phyloP scores from a whole-genome alignment of 2,329 filamentous ascomycete species.

The Penicillium sp. region DNA sequence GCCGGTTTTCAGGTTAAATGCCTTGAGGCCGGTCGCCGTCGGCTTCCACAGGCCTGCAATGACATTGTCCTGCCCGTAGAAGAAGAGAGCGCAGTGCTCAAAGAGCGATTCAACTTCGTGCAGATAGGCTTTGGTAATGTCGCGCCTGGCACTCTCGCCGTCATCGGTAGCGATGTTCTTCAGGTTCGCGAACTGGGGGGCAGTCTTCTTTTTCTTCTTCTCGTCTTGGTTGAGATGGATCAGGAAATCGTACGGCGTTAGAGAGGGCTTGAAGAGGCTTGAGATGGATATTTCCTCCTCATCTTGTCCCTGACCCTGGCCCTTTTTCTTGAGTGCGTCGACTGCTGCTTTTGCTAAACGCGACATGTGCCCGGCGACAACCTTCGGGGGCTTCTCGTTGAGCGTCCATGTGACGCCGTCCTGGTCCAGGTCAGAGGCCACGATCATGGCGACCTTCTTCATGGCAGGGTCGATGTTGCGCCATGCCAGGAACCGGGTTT shows the following conservation, averaged over 20 bases:
- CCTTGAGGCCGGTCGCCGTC: slow-evolving; percentile 25
- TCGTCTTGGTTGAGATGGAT: slow-evolving; percentile 60
- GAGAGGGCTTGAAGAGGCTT: slow-evolving; percentile 67
- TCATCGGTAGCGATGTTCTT: slow-evolving; percentile 57
- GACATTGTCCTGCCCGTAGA: slow-evolving; percentile 61
- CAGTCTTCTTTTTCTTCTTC: slow-evolving; percentile 44
- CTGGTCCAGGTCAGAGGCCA: slow-evolving; percentile 71
- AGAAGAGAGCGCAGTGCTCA: slow-evolving; percentile 70
- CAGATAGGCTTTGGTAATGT: slow-evolving; percentile 62
- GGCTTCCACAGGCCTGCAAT: slow-evolving; percentile 67
- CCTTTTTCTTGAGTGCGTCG: slow-evolving; percentile 53
- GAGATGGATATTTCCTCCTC: slow-evolving; percentile 46
- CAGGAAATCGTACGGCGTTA: slow-evolving; percentile 81
- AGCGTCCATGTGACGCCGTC: slow-evolving; percentile 80
- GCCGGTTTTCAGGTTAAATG: slow-evolving; percentile 34
- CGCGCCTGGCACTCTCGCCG: slow-evolving; percentile 40
- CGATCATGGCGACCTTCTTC: slow-evolving; percentile 77
- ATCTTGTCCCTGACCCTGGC: background rate
- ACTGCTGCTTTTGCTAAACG: slow-evolving; percentile 73
- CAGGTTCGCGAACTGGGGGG: slow-evolving; percentile 49
- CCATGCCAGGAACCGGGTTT: slow-evolving; percentile 75
- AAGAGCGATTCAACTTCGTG: slow-evolving; percentile 66
- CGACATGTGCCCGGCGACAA: slow-evolving; percentile 80
- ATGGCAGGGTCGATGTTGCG: slow-evolving; percentile 82
- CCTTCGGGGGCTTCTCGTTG: slow-evolving; percentile 65